Percentiles rank a stretch among this genome's conserved stretches.
These are phyloP conservation scores for Cryptococcus jaspeensis DNA, from an alignment of 1,284 basidiomycete genomes.

Conservation along the genomic window DNA sequence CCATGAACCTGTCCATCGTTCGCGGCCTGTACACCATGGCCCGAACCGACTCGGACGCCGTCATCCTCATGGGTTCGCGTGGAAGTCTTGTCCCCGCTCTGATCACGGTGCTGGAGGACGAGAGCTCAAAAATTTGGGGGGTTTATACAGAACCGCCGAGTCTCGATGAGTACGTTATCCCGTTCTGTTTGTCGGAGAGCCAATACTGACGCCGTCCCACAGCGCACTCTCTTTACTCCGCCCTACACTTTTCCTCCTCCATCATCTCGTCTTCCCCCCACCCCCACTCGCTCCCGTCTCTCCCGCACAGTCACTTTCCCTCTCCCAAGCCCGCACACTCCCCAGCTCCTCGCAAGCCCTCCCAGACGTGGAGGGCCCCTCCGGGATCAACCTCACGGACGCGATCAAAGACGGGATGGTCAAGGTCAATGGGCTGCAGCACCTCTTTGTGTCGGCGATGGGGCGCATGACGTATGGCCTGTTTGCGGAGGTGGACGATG, in stretches of 20 bases:
- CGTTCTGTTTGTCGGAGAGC: not conserved
- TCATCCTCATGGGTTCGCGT: conserved; percentile 35
- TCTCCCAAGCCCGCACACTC: not conserved
- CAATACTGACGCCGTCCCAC: not conserved
- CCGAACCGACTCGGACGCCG: conserved; percentile 32
- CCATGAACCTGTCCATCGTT: conserved; percentile 16
- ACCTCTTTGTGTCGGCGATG: conserved; percentile 72
- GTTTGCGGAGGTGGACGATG: conserved; percentile 48
- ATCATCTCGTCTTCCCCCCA: conserved; percentile 42
- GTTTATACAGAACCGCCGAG: conserved; percentile 16
- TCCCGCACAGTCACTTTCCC: not conserved
- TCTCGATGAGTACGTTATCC: conserved; percentile 21
- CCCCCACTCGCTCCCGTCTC: conserved; percentile 11
- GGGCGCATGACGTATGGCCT: conserved; percentile 71
- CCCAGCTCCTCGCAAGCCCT: conserved; percentile 1
- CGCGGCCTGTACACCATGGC: conserved; percentile 31
- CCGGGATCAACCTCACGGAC: conserved; percentile 34
- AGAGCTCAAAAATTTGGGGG: conserved; percentile 35
- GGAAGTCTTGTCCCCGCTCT: conserved; percentile 35
- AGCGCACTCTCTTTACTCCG: conserved; percentile 34
- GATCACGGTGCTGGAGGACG: conserved; percentile 30
- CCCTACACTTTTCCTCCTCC: conserved; percentile 33
- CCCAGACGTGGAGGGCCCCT: conserved; percentile 14
- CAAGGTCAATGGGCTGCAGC: conserved; percentile 65
- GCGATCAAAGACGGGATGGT: conserved; percentile 22